These are phyloP conservation scores for Paracoccidioides brasiliensis DNA, from an alignment of 2,329 filamentous ascomycete species.

Conservation along the genomic window DNA sequence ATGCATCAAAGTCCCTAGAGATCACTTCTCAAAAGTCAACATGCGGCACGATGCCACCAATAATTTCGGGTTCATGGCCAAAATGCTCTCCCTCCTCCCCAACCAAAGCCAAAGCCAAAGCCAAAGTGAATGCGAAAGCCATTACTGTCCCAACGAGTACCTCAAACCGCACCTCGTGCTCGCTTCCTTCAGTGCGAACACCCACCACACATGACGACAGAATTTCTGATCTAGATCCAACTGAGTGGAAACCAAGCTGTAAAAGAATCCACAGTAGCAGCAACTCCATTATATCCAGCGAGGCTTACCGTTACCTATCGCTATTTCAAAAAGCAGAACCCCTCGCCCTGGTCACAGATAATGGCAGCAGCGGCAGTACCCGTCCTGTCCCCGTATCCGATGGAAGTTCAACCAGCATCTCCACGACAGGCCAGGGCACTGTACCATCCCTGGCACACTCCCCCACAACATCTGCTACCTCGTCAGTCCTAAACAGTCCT, in stretches of 20 bases:
- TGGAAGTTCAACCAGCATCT: neutral
- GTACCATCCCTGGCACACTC: conserved; percentile 25
- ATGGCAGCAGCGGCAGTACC: neutral
- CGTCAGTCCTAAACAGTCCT: conserved; percentile 22
- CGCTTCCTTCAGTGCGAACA: conserved; percentile 24
- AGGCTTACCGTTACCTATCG: conserved; percentile 33
- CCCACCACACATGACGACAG: conserved; percentile 23
- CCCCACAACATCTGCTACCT: conserved; percentile 27
- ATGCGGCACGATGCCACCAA: conserved; percentile 19
- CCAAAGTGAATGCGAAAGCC: conserved; percentile 3
- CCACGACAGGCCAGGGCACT: conserved; percentile 13
- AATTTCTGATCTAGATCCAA: conserved; percentile 36
- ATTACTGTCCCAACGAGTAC: conserved; percentile 20
- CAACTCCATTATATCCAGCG: conserved; percentile 19
- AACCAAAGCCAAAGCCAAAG: conserved; percentile 8
- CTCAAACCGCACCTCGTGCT: conserved; percentile 8
- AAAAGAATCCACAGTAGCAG: conserved; percentile 6
- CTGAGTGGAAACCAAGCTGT: conserved; percentile 35
- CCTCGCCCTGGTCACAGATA: neutral
- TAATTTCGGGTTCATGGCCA: conserved; percentile 19
- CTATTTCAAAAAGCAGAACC: conserved; percentile 26
- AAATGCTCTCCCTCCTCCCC: conserved; percentile 17
- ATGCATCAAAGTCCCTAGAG: neutral
- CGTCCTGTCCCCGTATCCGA: conserved; percentile 9
- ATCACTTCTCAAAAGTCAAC: conserved; percentile 15